phyloP scores from a whole-genome alignment of 108 stramenopile genomes.

The Cyclostephanos invisitatus region DNA sequence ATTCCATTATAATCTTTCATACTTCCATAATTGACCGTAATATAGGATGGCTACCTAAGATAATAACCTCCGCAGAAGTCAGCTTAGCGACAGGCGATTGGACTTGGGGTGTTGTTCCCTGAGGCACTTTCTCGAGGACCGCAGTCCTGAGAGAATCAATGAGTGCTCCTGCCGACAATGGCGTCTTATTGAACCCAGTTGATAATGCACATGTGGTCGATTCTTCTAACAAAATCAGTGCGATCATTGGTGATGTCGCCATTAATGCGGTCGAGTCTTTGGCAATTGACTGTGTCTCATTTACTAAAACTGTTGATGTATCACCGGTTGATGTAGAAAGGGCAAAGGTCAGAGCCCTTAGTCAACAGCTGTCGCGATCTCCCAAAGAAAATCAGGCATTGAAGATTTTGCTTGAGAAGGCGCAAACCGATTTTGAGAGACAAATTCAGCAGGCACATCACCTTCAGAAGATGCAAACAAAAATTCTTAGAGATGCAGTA shows the following conservation, averaged over 20 bases:
- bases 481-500: background rate
- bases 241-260: background rate
- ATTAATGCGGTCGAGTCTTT: background rate
- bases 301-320: background rate
- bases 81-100: too few relatives aligned
- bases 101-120: too few relatives aligned
- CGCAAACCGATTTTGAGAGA: constrained; percentile 1
- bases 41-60: too few relatives aligned
- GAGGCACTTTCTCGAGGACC: too few relatives aligned
- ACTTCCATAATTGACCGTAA: too few relatives aligned
- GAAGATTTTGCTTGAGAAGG: background rate
- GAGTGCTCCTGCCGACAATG: background rate
- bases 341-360: constrained; percentile 12
- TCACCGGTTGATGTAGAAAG: constrained; percentile 19
- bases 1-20: too few relatives aligned
- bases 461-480: constrained; percentile 4
- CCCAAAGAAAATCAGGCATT: constrained; percentile 8
- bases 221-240: background rate
- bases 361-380: constrained; percentile 9
- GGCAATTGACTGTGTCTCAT: background rate
- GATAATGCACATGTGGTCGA: background rate
- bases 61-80: too few relatives aligned
- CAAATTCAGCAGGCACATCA: constrained; percentile 6
- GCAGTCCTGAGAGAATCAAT: background rate
- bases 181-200: background rate